phyloP scores from a whole-genome alignment of 495 filamentous ascomycete genomes.

The Clohesyomyces aquaticus region DNA sequence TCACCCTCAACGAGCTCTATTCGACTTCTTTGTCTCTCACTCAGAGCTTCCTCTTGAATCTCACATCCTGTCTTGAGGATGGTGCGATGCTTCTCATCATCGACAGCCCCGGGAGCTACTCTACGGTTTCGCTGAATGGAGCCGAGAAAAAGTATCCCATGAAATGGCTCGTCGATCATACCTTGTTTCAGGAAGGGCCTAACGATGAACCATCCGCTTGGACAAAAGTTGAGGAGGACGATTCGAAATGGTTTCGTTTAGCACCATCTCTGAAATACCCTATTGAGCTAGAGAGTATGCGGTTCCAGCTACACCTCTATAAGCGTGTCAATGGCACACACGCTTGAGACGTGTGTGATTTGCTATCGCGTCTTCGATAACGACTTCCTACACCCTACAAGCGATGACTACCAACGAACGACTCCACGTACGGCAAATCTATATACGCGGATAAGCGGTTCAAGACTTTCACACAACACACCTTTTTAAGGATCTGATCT shows the following conservation, averaged over 20 bases:
- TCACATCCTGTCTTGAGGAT: conserved; percentile 58
- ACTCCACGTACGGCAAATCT: no score
- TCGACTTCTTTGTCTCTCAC: conserved; percentile 70
- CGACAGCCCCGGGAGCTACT: conserved; percentile 92
- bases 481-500: no score
- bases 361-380: not conserved
- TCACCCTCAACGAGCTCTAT: conserved; percentile 97
- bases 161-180: conserved; percentile 88
- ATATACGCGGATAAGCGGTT: no score
- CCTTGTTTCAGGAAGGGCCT: conserved; percentile 56
- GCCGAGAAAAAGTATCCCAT: conserved; percentile 81
- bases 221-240: conserved; percentile 71
- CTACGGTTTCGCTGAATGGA: conserved; percentile 65
- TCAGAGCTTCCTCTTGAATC: conserved; percentile 69
- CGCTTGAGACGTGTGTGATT: not conserved
- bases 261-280: conserved; percentile 71
- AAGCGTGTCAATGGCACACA: conserved; percentile 5
- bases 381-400: not conserved
- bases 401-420: no score
- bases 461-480: no score
- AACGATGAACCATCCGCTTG: conserved; percentile 51
- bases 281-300: conserved; percentile 88
- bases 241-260: conserved; percentile 84
- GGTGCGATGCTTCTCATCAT: conserved; percentile 80
- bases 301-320: conserved; percentile 89